A percentile compares a stretch with the other conserved stretches of the same genome.
phyloP scores from a whole-genome alignment of 164 flowering plant genomes.

The Kingdonia uniflora region DNA sequence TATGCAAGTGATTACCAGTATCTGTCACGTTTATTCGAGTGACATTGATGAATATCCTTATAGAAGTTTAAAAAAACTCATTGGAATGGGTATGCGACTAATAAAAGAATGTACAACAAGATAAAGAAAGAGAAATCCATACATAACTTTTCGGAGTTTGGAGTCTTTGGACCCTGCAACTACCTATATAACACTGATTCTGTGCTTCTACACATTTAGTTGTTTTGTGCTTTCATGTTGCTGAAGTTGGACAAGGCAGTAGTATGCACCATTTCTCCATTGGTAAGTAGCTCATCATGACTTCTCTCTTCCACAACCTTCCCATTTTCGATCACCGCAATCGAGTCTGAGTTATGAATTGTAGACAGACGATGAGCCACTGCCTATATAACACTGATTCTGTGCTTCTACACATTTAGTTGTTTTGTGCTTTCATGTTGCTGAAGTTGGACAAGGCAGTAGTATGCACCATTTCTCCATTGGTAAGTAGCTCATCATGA shows the following conservation, averaged over 20 bases:
- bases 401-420: not conserved
- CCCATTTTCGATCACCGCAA: slow-evolving; percentile 26
- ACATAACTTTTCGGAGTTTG: no score
- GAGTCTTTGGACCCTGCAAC: slow-evolving; percentile 8
- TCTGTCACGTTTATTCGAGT: no score
- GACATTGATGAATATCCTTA: no score
- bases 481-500: slow-evolving; percentile 20
- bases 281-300: slow-evolving; percentile 20
- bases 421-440: not conserved
- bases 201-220: not conserved
- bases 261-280: slow-evolving; percentile 18
- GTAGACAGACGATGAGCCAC: slow-evolving; percentile 41
- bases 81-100: no score
- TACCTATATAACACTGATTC: not conserved
- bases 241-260: slow-evolving; percentile 18
- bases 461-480: slow-evolving; percentile 17
- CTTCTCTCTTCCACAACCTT: slow-evolving; percentile 22
- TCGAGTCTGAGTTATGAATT: slow-evolving; percentile 23
- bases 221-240: not conserved
- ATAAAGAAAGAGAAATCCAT: no score
- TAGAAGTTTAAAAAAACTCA: no score
- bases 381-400: slow-evolving; percentile 5
- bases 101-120: no score
- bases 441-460: slow-evolving; percentile 17
- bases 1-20: no score